Base-by-base conservation (phyloP, 106 monocot species). In the Phalaenopsis aphrodite region DNA sequence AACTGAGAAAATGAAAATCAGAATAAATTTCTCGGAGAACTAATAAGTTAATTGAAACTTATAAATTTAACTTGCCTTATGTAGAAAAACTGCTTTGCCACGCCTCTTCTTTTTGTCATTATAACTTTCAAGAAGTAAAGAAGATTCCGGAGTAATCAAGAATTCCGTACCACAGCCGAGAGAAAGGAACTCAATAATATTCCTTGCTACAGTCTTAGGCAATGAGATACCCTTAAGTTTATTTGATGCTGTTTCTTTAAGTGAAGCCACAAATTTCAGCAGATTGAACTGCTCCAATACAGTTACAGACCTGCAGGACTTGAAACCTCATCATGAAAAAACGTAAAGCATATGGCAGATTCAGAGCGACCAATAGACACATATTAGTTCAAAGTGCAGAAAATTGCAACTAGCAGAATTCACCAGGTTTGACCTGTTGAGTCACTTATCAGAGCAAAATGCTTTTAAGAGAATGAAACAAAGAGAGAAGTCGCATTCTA, bases 131-230 rank as follows among this genome's bases (percentile, higher is more conserved):
- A 95, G 0, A 17, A 93, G 83, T 36, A 95, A 41, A 66, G 89
- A 91, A 42, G 91, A 84, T 56, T 84, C 80, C 9, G 89, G 92
- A 52, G 87, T 83, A 30, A 91, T 55, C n/a, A 88, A 84, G 45
- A 89, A 61, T 76, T 99, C 99, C 9, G 93, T 83, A 42, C 92
- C 92, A 77, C 88, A 72, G 52, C 99, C 99, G 65, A 90, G 41
- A 78, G 85, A 82, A 46, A 85, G 58, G 16, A 89, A 76, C 37
- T 99, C 91, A 74, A 78, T 19, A 16, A 93, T 55, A n/a, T 85
- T 78, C 55, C 72, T 82, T 5, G 72, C 78, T 36, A 99, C 79
- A 77, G 78, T 85, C 74, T 84, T 88, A 43, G 86, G 65, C 91
- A 89, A 93, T 58, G 88, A 83, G 30, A 55, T 56, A 16, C 81